Evolutionary conservation across 371 early-diverging fungal species (phyloP), one percentile per base, ranked within the genome.

Genomic region (Circinella umbellata): DNA sequence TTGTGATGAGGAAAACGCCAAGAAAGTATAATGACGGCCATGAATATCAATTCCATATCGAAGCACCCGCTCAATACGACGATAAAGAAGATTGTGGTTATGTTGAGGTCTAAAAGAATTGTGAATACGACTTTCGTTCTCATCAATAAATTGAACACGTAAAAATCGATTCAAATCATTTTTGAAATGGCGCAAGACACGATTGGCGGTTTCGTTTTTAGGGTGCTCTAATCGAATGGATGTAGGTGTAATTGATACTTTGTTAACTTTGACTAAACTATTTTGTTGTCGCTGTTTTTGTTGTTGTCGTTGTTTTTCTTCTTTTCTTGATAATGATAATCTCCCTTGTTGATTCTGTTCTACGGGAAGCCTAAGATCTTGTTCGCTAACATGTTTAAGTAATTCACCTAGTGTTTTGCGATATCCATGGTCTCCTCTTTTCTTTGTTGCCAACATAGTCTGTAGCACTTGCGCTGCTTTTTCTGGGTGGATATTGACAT

Each of bases 111-210:
- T 14, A 8, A 80, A 66, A 47, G 76, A 59, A 1, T 20, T 73
- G 4, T 69, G 70, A 4, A 90, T 67, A 6, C 76, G 76, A 38
- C 51, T 65, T 5, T 76, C 61, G 8, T 86, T 80, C 69, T 93
- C 93, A 59, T 94, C 94, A n/a, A 82, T 76, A 68, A 93, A 90
- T 57, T 84, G 79, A n/a, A 94, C 86, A n/a, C 90, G 80, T 17
- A 92, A 27, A 61, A 94, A 93, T 1, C 86, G 85, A 64, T 92
- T 89, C 1, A 70, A 68, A 39, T 87, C 55, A 0, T 74, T 15
- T 37, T 57, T 60, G 53, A 78, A 88, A 5, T 88, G 76, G 11
- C 88, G 84, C 8, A 91, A 76, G 9, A 92, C 76, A 27, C 92
- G 80, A 67, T 90, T 91, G 63, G 89, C 82, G 0, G 82, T 80